Conservation (phyloP, 2,329 filamentous ascomycete genomes). For the Aaosphaeria pasadenensis region DNA sequence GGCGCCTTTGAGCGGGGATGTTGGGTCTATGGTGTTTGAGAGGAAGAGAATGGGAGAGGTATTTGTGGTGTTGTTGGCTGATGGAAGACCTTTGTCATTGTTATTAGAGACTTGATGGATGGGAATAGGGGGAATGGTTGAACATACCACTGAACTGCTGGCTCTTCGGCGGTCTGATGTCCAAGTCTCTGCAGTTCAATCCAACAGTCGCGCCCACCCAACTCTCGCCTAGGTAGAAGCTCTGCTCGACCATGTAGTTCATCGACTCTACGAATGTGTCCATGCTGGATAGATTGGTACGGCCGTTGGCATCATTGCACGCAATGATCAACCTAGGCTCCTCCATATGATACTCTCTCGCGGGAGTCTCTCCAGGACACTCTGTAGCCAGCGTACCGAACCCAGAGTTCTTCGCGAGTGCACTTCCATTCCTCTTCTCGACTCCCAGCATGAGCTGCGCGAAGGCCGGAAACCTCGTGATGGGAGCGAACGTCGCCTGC, state of each 20-base stretch:
- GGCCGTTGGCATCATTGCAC: constrained; percentile 11
- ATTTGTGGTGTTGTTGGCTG: too few relatives aligned
- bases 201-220: constrained; percentile 3
- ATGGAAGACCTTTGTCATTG: constrained; percentile 7
- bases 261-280: constrained; percentile 4
- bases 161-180: constrained; percentile 12
- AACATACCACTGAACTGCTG: constrained; percentile 17
- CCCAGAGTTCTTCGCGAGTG: not conserved
- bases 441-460: constrained; percentile 5
- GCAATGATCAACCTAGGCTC: constrained; percentile 7
- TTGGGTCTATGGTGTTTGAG: constrained; percentile 2
- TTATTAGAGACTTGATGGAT: constrained; percentile 5
- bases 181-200: constrained; percentile 11
- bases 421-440: constrained; percentile 5
- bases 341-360: not conserved
- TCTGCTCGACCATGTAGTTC: constrained; percentile 1
- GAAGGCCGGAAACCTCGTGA: constrained; percentile 2
- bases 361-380: not conserved
- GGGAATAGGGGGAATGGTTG: not conserved
- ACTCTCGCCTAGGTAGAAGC: constrained; percentile 8
- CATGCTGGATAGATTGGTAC: constrained; percentile 7
- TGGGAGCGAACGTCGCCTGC: not conserved
- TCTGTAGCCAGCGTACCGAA: not conserved
- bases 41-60: not conserved
- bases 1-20: not conserved